These are phyloP conservation scores for Nakazawaea pomicola DNA, from an alignment of 805 yeast species.

Conservation along the genomic window DNA sequence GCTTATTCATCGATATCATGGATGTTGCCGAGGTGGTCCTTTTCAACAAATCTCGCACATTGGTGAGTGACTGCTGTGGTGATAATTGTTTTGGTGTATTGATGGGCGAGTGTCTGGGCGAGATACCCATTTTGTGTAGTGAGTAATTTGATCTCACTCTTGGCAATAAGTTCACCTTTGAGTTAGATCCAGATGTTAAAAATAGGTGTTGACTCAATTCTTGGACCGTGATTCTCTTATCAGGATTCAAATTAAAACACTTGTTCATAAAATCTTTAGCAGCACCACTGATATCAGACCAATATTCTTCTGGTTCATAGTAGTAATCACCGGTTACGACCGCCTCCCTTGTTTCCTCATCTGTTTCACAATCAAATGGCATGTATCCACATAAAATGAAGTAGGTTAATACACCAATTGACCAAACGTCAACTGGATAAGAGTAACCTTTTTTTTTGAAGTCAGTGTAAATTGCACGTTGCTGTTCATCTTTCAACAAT, in stretches of 20 bases:
- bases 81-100: conserved; percentile 10
- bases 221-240: conserved; percentile 42
- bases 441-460: conserved; percentile 45
- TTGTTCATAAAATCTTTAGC: conserved; percentile 63
- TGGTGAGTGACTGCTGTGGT: conserved; percentile 10
- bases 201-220: conserved; percentile 83
- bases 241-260: conserved; percentile 49
- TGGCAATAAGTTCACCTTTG: conserved; percentile 11
- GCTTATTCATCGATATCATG: conserved; percentile 9
- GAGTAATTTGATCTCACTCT: conserved; percentile 12
- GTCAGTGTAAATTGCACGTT: conserved; percentile 23
- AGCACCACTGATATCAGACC: conserved; percentile 65
- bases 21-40: conserved; percentile 8
- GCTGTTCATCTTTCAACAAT: neutral
- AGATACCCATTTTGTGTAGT: conserved; percentile 10
- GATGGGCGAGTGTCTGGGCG: conserved; percentile 13
- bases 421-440: conserved; percentile 77
- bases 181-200: neutral
- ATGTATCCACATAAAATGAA: conserved; percentile 82
- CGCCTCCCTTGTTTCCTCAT: conserved; percentile 79
- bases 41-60: conserved; percentile 7
- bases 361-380: conserved; percentile 86
- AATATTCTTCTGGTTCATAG: conserved; percentile 79
- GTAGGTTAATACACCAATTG: conserved; percentile 71
- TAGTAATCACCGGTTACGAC: conserved; percentile 61